phyloP scores from a whole-genome alignment of 2,329 filamentous ascomycete genomes.

The Aspergillus pseudotamarii region DNA sequence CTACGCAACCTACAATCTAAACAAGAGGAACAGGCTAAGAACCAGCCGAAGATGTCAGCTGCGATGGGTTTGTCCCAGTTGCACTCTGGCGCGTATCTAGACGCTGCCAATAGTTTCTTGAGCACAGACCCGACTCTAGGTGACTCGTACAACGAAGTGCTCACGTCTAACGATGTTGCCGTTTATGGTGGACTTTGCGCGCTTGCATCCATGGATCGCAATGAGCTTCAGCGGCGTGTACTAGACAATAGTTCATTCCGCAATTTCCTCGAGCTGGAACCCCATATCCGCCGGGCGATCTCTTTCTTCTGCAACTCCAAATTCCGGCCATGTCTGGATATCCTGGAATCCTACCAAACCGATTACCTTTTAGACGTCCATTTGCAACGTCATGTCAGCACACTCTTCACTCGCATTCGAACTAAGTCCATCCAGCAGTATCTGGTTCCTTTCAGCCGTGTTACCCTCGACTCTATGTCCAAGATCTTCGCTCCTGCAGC shows the following conservation, averaged over 20 bases:
- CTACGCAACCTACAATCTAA: constrained; percentile 57
- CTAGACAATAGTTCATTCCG: constrained; percentile 82
- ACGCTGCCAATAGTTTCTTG: constrained; percentile 75
- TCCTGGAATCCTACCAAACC: constrained; percentile 76
- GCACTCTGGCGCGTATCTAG: constrained; percentile 57
- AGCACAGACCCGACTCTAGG: constrained; percentile 60
- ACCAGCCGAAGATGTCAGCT: constrained; percentile 66
- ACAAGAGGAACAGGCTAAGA: constrained; percentile 60
- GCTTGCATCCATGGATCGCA: constrained; percentile 83
- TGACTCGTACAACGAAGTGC: constrained; percentile 67
- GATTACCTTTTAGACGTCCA: constrained; percentile 93
- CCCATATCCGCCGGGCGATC: constrained; percentile 90
- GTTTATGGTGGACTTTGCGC: constrained; percentile 90
- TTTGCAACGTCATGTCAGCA: constrained; percentile 71
- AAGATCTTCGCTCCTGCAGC: constrained; percentile 66
- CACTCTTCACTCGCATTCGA: constrained; percentile 74
- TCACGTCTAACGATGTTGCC: constrained; percentile 84
- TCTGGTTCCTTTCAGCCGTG: constrained; percentile 84
- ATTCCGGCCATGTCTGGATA: constrained; percentile 80
- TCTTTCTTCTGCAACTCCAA: constrained; percentile 86
- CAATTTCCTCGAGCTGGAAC: constrained; percentile 86
- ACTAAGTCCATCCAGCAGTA: constrained; percentile 94
- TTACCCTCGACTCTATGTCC: constrained; percentile 78
- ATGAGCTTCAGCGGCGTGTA: constrained; percentile 72
- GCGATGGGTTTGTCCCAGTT: constrained; percentile 66